Base-by-base conservation (phyloP, 2,329 filamentous ascomycete species). In the Cercospora brassicicola region DNA sequence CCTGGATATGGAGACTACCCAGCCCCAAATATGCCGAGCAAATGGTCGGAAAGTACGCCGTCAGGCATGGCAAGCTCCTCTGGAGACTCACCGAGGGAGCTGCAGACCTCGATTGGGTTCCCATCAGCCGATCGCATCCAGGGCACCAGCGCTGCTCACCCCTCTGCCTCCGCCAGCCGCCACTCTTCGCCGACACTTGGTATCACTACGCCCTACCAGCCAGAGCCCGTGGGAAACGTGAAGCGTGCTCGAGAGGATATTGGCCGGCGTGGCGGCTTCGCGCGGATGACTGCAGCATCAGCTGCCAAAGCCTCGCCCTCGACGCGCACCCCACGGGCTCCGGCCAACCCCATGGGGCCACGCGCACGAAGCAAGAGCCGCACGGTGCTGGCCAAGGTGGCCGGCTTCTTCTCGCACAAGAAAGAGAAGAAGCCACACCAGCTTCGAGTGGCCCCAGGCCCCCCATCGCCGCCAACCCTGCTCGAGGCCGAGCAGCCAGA, bases 281-380 rank as follows among this genome's bases (percentile, higher is more conserved):
- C 69, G 11, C 67, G 67, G n/a, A 68, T 66, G 20, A 74, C 72
- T 9, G 67, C 68, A 39, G 65, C 73, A n/a, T 65, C 70, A 15
- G 62, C 68, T 7, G n/a, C 61, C 20, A 71, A 56, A 62, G 45
- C 62, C 42, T 67, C 73, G 15, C 61, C 51, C 33, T 42, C 67
- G 53, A 26, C 62, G 15, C 56, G 56, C 18, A 28, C 11, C 36
- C 26, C 28, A 15, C 15, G 42, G 10, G 30, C 28, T 11, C 20
- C 31, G 15, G 7, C 3, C n/a, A 30, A n/a, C 1, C 18, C 51
- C 42, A n/a, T 18, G 2, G 59, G 62, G 15, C 67, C 68, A 33
- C 69, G 75, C 31, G 70, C 72, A 4, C 73, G 69, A 15, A 76
- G 75, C 7, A 78, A 73, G 66, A 74, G 75, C 48, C 73, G 73